Evolutionary conservation across 768 basidiomycete species (phyloP).

Genomic region (Kwoniella pini): DNA sequence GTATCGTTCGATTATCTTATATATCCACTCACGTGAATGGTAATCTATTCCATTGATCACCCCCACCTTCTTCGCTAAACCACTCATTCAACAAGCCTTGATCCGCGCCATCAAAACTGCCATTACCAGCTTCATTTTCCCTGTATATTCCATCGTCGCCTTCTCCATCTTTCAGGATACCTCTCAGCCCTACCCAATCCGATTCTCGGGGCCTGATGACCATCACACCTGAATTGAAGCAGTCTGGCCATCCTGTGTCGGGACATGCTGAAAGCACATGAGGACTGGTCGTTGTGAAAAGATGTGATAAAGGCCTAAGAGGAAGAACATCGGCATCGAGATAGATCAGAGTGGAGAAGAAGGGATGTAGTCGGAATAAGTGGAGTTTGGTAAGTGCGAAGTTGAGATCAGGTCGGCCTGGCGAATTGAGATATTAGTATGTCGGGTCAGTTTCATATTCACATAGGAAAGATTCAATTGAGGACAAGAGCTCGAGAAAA

Average conservation of each 20-base stretch:
- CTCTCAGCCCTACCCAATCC: conserved; percentile 74
- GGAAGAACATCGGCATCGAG: conserved; percentile 58
- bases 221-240: conserved; percentile 96
- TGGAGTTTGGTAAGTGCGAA: conserved; percentile 96
- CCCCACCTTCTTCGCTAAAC: conserved; percentile 57
- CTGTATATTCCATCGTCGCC: conserved; percentile 36
- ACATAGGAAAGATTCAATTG: no score
- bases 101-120: conserved; percentile 98
- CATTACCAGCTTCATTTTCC: conserved; percentile 58
- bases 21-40: conserved; percentile 72
- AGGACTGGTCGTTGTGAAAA: conserved; percentile 70
- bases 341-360: conserved; percentile 52
- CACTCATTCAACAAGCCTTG: conserved; percentile 95
- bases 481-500: no score
- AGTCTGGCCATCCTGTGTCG: conserved; percentile 99
- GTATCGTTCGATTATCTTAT: no score
- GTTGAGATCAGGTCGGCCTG: conserved; percentile 91
- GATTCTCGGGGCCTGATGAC: conserved; percentile 68
- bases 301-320: conserved; percentile 72
- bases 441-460: no score
- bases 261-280: conserved; percentile 85
- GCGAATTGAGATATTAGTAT: no score
- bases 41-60: conserved; percentile 91
- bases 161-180: conserved; percentile 63
- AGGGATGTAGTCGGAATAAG: conserved; percentile 72